These are phyloP conservation scores for Hypericum androsaemum DNA, from an alignment of 345 rosid genomes.

Conservation along the genomic window DNA sequence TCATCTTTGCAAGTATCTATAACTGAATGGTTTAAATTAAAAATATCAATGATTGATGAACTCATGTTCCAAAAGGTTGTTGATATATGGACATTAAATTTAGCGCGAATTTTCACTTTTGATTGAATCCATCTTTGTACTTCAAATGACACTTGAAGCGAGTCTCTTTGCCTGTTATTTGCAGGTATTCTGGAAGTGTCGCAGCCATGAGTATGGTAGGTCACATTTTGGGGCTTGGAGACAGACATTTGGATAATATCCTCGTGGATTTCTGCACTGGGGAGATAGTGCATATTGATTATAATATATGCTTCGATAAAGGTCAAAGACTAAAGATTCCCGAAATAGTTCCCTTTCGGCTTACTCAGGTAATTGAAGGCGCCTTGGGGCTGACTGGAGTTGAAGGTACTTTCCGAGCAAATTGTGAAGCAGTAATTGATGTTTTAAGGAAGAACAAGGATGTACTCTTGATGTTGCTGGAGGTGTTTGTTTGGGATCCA, in stretches of 20 bases:
- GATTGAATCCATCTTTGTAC: not conserved
- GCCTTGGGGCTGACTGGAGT: slow-evolving; percentile 81
- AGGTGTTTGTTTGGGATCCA: slow-evolving; percentile 95
- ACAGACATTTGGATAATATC: slow-evolving; percentile 90
- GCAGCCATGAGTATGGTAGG: slow-evolving; percentile 98
- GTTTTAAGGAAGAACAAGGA: slow-evolving; percentile 79
- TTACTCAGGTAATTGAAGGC: slow-evolving; percentile 78
- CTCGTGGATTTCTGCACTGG: slow-evolving; percentile 84
- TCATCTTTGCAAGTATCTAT: too few species aligned
- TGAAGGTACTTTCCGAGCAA: slow-evolving; percentile 73
- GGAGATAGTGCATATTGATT: slow-evolving; percentile 90
- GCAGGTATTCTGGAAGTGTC: slow-evolving; percentile 81
- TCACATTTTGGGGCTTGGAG: slow-evolving; percentile 85
- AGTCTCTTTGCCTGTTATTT: slow-evolving; percentile 13
- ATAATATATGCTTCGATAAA: slow-evolving; percentile 92
- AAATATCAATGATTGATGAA: too few species aligned
- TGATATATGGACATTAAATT: too few species aligned
- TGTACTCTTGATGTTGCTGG: slow-evolving; percentile 67
- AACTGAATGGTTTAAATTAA: too few species aligned
- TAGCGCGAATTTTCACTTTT: not conserved
- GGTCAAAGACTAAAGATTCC: slow-evolving; percentile 85
- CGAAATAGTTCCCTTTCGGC: slow-evolving; percentile 89
- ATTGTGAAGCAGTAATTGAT: slow-evolving; percentile 74
- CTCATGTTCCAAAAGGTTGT: too few species aligned
- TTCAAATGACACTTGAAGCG: not conserved